Evolutionary conservation across 169 alveolate species (phyloP), one percentile per base, ranked within the genome.

Genomic region (Eimeria nieschulzi): DNA sequence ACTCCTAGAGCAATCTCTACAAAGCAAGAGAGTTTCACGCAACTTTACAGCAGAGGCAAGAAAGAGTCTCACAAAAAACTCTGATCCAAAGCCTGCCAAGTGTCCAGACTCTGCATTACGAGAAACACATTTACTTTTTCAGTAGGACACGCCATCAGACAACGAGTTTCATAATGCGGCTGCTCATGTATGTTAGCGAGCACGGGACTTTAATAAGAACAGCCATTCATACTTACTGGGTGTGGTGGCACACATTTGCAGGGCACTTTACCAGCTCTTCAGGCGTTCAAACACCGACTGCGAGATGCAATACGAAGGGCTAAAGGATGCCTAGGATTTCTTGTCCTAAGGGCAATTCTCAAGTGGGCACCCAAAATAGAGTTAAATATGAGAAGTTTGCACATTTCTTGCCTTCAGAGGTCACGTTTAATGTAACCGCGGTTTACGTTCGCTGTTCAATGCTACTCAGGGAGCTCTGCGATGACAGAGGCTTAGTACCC

Each of bases 401-500:
- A 23, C 3, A 0, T 33, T 33, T 33, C 3, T 33, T 33, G 46
- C 3, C 46, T 33, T 3, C 46, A 33, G 46, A 33, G 46, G 3
- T 33, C 0, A 33, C 46, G 46, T 33, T 6, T 63, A 26, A 63
- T 26, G 33, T 10, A 5, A 59, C 71, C n/a, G 76, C 21, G n/a
- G 54, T 19, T 9, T 26, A 13, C 19, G 78, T 33, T 63, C 19
- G 90, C n/a, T 82, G 78, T 61, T 39, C 59, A 82, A 21, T 61
- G 90, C 64, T 23, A 19, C 90, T 8, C 21, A 82, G 90, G 90
- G 90, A 82, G 76, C 76, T 61, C 8, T 39, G 75, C 79, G 90
- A 82, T 76, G 90, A 10, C 10, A 73, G 78, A n/a, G 90, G 90
- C 21, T 76, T 82, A 19, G 90, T 82, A 19, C 78, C 90, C 56